phyloP scores from a whole-genome alignment of 78 protist species.

The Cavenderia fasciculata region DNA sequence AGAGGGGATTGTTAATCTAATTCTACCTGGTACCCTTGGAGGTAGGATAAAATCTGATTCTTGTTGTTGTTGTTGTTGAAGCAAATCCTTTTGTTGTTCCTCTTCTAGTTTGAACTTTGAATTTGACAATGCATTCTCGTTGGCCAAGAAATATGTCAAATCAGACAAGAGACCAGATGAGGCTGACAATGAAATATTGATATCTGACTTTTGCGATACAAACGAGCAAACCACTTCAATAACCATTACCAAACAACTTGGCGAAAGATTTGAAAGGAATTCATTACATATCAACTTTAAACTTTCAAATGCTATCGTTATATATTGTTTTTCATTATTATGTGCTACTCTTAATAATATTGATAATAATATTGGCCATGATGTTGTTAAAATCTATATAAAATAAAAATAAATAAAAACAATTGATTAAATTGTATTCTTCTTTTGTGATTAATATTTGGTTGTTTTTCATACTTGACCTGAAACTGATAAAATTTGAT shows the following conservation, averaged over 20 bases:
- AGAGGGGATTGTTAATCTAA: conserved; percentile 15
- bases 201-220: conserved; percentile 69
- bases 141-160: conserved; percentile 56
- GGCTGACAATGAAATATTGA: conserved; percentile 73
- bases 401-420: too few species aligned
- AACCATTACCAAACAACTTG: conserved; percentile 52
- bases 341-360: conserved; percentile 54
- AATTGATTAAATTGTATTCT: too few species aligned
- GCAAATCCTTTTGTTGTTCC: too few species aligned
- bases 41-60: too few species aligned
- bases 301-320: conserved; percentile 58
- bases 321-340: conserved; percentile 46
- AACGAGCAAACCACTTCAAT: conserved; percentile 46
- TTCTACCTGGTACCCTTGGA: too few species aligned
- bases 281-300: conserved; percentile 75
- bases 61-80: neutral
- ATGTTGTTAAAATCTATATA: conserved; percentile 32
- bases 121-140: conserved; percentile 38
- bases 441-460: too few species aligned
- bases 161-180: conserved; percentile 60
- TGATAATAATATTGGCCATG: conserved; percentile 64
- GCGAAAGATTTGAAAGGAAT: conserved; percentile 61
- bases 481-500: conserved; percentile 47
- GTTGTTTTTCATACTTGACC: too few species aligned
- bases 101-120: conserved; percentile 20